Conservation (phyloP, 768 basidiomycete species). For the Peribolospora baueri region DNA sequence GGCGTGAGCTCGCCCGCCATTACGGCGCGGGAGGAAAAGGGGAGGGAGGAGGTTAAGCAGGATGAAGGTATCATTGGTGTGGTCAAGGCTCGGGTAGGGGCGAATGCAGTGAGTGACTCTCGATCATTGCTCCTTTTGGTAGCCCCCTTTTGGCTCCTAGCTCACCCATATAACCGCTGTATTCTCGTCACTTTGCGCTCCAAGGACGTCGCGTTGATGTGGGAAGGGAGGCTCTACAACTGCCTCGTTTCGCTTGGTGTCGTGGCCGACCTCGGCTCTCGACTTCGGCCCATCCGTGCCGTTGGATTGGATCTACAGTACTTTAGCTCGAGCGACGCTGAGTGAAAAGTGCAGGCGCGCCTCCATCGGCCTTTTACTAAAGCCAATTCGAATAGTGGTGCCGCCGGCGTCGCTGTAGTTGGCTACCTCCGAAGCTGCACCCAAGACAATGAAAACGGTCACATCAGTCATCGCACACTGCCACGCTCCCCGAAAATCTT, state of each 20-base stretch:
- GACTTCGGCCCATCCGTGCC: slow-evolving; percentile 63
- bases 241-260: slow-evolving; percentile 75
- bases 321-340: slow-evolving; percentile 23
- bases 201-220: slow-evolving; percentile 69
- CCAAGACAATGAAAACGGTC: too few species aligned
- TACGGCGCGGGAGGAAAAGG: slow-evolving; percentile 2
- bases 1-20: not conserved
- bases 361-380: too few species aligned
- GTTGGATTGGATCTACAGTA: slow-evolving; percentile 84
- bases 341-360: too few species aligned
- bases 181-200: not conserved
- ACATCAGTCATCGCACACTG: too few species aligned
- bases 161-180: not conserved
- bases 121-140: not conserved
- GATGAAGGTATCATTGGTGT: slow-evolving; percentile 43
- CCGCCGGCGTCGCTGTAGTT: too few species aligned
- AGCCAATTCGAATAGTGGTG: too few species aligned
- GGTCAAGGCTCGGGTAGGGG: slow-evolving; percentile 68
- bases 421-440: too few species aligned
- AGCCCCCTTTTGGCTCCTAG: not conserved
- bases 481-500: too few species aligned
- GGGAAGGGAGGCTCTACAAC: slow-evolving; percentile 77
- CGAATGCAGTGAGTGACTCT: slow-evolving; percentile 43
- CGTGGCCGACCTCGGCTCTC: slow-evolving; percentile 64
- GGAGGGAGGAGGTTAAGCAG: slow-evolving; percentile 2